Base-by-base conservation (phyloP, 2,329 filamentous ascomycete genomes). In the Rosellinia necatrix region DNA sequence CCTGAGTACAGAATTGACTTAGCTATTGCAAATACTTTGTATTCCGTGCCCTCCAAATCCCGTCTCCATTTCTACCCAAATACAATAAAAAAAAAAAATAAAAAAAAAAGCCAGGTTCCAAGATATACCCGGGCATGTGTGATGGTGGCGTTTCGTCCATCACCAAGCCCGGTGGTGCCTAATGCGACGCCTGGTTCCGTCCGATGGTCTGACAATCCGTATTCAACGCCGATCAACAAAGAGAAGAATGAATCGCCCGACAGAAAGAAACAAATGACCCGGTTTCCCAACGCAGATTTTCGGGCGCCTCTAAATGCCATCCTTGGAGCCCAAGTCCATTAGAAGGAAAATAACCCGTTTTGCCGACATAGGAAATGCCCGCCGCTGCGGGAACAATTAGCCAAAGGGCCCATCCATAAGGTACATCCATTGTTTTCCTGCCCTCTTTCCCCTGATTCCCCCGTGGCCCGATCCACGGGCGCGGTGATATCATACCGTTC, bases 401-500 rank as follows among this genome's bases (percentile, higher is more conserved):
- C 43, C 49, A 29, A 48, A 34, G n/a, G n/a, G 49, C 40, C 50
- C 37, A 43, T 63, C 56, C 58, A 27, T 53, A 54, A 57, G 53
- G 38, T 44, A 48, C 43, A 56, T 42, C 17, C 40, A 38, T 35
- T 22, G 25, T 25, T 55, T 56, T 56, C 57, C 61, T 49, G 55
- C 29, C 64, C 51, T 48, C 47, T 22, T 44, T 54, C 43, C 17
- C 27, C 35, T 41, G 42, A 38, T 49, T 27, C 40, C 51, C 34
- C 42, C 38, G 30, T 52, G 34, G 29, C 47, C 47, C 42, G 19
- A 30, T 49, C 27, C 42, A 41, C 44, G 44, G 49, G 49, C 17
- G 24, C 40, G 13, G 24, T 24, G 25, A 38, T 30, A 15, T 24
- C 62, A 79, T 63, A 71, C 67, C 68, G 66, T 66, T 53, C 68